A percentile compares a stretch with the other conserved stretches of the same genome.
Conservation (phyloP, 345 rosid species). For the Brassica cretica region DNA sequence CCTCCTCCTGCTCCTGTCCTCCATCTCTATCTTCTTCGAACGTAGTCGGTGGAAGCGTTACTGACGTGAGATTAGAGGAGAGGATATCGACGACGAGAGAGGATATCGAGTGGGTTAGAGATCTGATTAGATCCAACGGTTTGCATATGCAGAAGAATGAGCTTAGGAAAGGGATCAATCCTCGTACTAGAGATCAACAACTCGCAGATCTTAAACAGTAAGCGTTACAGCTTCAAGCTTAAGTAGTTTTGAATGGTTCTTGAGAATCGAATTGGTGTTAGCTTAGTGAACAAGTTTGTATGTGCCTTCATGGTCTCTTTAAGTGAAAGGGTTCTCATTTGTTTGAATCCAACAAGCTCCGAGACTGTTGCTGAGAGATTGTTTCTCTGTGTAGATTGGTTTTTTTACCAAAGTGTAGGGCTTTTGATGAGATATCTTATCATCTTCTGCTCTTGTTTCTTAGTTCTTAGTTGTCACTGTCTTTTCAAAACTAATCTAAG, state of each 20-base stretch:
- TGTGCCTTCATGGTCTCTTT: neutral
- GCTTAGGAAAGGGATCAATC: constrained; percentile 92
- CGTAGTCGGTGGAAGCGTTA: constrained; percentile 11
- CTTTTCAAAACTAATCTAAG: neutral
- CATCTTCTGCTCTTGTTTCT: neutral
- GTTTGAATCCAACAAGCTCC: neutral
- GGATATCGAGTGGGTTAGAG: constrained; percentile 81
- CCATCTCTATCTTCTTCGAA: constrained; percentile 29
- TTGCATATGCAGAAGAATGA: constrained; percentile 91
- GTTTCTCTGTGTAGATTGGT: neutral
- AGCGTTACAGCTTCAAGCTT: constrained; percentile 17
- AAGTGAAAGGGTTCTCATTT: neutral
- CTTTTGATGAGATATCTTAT: neutral
- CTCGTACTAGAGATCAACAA: constrained; percentile 91
- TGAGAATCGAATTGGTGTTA: constrained; percentile 11
- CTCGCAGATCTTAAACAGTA: constrained; percentile 80
- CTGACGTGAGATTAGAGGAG: constrained; percentile 25
- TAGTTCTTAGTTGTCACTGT: neutral
- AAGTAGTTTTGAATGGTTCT: neutral
- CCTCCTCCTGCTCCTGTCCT: constrained; percentile 72
- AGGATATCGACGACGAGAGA: constrained; percentile 53
- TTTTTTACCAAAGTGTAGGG: neutral
- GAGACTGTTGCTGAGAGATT: neutral
- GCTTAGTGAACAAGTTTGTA: neutral
- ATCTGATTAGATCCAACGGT: constrained; percentile 82